Conservation (phyloP, 148 eudicot genomes). For the Rhododendron vialii region DNA sequence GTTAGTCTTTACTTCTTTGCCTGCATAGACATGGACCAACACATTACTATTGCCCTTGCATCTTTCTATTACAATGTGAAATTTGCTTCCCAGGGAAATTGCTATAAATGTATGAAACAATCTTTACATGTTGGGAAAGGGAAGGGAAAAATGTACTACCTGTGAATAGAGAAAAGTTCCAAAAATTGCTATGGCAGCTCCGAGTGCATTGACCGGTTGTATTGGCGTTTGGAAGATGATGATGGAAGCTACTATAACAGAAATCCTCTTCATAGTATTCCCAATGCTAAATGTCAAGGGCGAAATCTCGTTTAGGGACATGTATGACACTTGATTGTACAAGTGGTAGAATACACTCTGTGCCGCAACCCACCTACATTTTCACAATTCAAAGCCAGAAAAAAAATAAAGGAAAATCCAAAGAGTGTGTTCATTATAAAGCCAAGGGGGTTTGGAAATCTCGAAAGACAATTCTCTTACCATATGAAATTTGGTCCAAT, state of each 20-base stretch:
- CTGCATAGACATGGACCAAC: not conserved
- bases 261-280: conserved; percentile 55
- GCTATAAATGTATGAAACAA: not conserved
- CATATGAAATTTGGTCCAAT: conserved; percentile 49
- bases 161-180: conserved; percentile 54
- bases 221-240: conserved; percentile 48
- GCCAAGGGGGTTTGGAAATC: not conserved
- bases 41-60: not conserved
- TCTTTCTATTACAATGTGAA: not conserved
- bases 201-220: conserved; percentile 47
- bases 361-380: conserved; percentile 42
- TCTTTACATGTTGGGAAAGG: too few species aligned
- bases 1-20: not conserved
- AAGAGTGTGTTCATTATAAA: not conserved
- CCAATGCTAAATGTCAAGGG: conserved; percentile 58
- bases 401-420: not conserved
- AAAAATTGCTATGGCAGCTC: conserved; percentile 48
- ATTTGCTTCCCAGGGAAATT: not conserved
- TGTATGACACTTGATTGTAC: conserved; percentile 54
- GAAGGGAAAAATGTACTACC: conserved; percentile 24
- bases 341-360: conserved; percentile 57
- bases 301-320: conserved; percentile 52
- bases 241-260: conserved; percentile 49
- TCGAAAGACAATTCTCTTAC: conserved; percentile 7
- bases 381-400: not conserved